Conservation (phyloP, 306 rosid species). For the Ceratonia siliqua region DNA sequence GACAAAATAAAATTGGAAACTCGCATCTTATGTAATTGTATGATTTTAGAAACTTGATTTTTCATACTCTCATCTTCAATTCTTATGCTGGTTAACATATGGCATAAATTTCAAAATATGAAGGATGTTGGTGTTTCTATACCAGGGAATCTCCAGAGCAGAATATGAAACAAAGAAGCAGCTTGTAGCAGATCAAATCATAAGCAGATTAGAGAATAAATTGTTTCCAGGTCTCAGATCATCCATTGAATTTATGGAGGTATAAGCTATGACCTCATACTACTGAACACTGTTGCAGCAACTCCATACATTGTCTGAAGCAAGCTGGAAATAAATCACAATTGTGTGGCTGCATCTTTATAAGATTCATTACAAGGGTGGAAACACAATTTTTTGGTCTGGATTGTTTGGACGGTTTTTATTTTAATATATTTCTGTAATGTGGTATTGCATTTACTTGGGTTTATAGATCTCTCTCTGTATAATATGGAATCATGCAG, state of each 20-base stretch:
- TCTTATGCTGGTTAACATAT: background rate
- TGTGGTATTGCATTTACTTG: background rate
- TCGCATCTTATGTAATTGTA: constrained; percentile 15
- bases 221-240: constrained; percentile 84
- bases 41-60: constrained; percentile 22
- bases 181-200: constrained; percentile 76
- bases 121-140: constrained; percentile 23
- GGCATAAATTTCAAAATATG: constrained; percentile 13
- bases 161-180: constrained; percentile 88
- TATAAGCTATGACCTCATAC: constrained; percentile 34
- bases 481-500: background rate
- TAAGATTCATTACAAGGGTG: background rate
- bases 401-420: background rate
- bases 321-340: background rate
- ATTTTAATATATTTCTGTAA: background rate
- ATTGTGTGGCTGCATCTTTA: background rate
- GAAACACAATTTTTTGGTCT: background rate
- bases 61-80: background rate
- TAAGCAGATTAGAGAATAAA: constrained; percentile 72
- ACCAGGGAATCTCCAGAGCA: constrained; percentile 67
- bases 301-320: constrained; percentile 1
- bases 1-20: constrained; percentile 22
- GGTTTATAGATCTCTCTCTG: background rate
- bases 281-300: background rate
- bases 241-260: constrained; percentile 82